phyloP scores from a whole-genome alignment of 1,284 basidiomycete genomes.

The Moesziomyces globuligerus region DNA sequence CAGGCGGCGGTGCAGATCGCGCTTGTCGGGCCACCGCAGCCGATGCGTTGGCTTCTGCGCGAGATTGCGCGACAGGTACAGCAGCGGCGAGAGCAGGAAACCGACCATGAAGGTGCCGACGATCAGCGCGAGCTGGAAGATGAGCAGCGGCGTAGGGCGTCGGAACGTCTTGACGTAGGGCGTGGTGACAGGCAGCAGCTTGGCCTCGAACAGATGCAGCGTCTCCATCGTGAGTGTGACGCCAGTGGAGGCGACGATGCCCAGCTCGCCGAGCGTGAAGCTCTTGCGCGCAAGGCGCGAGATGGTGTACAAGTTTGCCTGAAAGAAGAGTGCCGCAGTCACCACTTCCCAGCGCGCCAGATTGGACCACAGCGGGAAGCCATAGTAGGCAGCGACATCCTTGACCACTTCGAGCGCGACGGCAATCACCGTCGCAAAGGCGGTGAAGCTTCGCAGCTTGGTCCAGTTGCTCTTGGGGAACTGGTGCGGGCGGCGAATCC shows the following conservation, averaged over 20 bases:
- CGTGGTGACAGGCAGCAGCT: constrained; percentile 71
- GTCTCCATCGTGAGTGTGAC: constrained; percentile 85
- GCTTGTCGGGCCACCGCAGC: constrained; percentile 86
- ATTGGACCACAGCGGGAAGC: constrained; percentile 60
- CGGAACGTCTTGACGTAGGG: constrained; percentile 91
- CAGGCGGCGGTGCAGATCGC: constrained; percentile 81
- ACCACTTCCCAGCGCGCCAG: constrained; percentile 73
- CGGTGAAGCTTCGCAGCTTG: constrained; percentile 66
- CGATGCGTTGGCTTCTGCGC: constrained; percentile 90
- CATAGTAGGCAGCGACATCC: constrained; percentile 56
- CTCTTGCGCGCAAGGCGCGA: constrained; percentile 88
- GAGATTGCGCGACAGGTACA: constrained; percentile 90
- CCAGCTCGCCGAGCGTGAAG: constrained; percentile 93
- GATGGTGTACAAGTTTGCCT: constrained; percentile 87
- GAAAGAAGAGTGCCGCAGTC: constrained; percentile 83
- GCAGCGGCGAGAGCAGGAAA: constrained; percentile 90
- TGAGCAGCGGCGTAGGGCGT: constrained; percentile 87
- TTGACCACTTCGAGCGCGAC: constrained; percentile 61
- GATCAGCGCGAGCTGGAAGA: constrained; percentile 91
- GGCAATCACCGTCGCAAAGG: constrained; percentile 64
- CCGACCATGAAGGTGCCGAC: constrained; percentile 91
- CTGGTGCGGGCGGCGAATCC: constrained; percentile 44
- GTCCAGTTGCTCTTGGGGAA: constrained; percentile 62
- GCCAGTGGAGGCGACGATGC: constrained; percentile 85
- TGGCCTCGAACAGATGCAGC: constrained; percentile 56